Conservation (phyloP, 306 rosid genomes). For the Trichosanthes truncata region DNA sequence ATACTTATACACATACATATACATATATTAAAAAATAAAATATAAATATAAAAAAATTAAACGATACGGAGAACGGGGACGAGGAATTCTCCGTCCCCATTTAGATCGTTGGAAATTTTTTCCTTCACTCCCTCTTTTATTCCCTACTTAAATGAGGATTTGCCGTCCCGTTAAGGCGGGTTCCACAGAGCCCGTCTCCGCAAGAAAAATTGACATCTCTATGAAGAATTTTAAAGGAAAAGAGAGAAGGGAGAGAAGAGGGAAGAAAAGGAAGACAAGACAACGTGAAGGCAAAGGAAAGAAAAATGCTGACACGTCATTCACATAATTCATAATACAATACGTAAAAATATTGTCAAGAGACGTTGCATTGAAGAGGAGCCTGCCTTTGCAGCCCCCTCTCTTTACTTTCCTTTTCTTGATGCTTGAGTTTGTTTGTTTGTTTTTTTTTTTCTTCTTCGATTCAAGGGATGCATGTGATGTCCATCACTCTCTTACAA, state of each 20-base stretch:
- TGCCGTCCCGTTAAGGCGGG: too few species aligned
- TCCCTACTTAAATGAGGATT: too few species aligned
- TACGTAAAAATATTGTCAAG: neutral
- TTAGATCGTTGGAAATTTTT: too few species aligned
- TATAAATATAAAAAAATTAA: too few species aligned
- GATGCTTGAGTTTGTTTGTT: neutral
- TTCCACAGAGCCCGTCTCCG: too few species aligned
- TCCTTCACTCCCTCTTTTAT: too few species aligned
- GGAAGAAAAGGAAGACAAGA: neutral
- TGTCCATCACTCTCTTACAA: neutral
- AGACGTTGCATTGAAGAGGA: neutral
- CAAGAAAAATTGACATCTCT: too few species aligned
- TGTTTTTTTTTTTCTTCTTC: neutral
- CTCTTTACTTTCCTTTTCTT: neutral
- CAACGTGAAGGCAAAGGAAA: constrained; percentile 9
- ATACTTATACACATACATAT: too few species aligned
- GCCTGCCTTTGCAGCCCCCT: neutral
- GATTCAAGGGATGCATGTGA: constrained; percentile 3
- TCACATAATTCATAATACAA: neutral
- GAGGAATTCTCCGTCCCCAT: too few species aligned
- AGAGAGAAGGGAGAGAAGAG: neutral
- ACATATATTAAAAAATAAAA: too few species aligned
- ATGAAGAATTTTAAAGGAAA: neutral
- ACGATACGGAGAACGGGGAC: too few species aligned
- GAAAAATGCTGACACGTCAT: neutral